A percentile compares a stretch with the other conserved stretches of the same genome.
phyloP scores from a whole-genome alignment of 2,329 filamentous ascomycete species.

The Stachybotrys chlorohalonatus region DNA sequence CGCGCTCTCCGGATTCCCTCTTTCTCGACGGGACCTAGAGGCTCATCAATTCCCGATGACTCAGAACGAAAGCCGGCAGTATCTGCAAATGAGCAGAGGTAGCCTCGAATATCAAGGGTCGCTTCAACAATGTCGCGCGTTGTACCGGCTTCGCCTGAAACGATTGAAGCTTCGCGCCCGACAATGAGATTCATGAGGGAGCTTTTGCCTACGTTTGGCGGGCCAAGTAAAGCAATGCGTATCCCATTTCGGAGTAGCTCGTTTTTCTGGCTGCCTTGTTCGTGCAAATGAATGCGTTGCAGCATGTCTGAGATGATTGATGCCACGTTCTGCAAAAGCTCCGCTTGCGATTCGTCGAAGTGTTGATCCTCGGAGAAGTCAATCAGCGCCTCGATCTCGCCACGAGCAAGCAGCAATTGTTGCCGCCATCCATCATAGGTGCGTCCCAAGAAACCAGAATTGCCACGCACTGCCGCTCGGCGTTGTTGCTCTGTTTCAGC shows the following conservation, averaged over 20 bases:
- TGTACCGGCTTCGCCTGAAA: constrained; percentile 85
- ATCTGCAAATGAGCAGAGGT: constrained; percentile 88
- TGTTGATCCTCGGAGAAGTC: constrained; percentile 97
- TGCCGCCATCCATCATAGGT: constrained; percentile 79
- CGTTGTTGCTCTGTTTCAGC: constrained; percentile 90
- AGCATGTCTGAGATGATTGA: constrained; percentile 53
- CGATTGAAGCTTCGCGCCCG: constrained; percentile 88
- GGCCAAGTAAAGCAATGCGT: constrained; percentile 74
- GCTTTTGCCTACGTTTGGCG: constrained; percentile 92
- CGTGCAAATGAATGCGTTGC: constrained; percentile 56
- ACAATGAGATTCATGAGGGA: constrained; percentile 86
- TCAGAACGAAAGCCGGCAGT: constrained; percentile 73
- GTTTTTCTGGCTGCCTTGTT: constrained; percentile 68
- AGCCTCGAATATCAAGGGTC: constrained; percentile 79
- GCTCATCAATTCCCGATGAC: constrained; percentile 7
- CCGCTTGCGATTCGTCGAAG: constrained; percentile 76
- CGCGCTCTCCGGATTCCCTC: constrained; percentile 88
- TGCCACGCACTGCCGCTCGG: constrained; percentile 71
- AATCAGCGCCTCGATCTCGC: constrained; percentile 89
- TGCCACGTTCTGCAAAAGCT: constrained; percentile 63
- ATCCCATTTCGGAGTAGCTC: constrained; percentile 83
- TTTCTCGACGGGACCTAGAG: constrained; percentile 67
- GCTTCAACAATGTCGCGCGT: constrained; percentile 92
- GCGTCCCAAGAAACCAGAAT: constrained; percentile 57
- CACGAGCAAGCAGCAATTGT: constrained; percentile 68